Percentiles rank a stretch among this genome's conserved stretches.
These are phyloP conservation scores for Yamadazyma blattariae DNA, from an alignment of 1,139 yeast genomes.

Conservation along the genomic window DNA sequence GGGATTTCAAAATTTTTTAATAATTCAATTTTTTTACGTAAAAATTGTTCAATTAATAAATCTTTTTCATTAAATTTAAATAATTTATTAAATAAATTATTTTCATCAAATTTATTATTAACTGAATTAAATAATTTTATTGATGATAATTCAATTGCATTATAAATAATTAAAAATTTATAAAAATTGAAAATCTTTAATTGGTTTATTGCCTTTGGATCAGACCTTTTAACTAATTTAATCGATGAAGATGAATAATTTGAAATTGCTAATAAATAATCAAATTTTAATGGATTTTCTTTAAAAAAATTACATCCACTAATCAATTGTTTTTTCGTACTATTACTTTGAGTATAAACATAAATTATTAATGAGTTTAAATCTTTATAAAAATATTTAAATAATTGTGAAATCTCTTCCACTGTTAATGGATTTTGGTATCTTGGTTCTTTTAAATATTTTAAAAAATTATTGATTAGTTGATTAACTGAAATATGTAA, in stretches of 20 bases:
- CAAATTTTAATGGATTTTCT: constrained; percentile 31
- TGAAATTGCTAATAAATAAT: constrained; percentile 45
- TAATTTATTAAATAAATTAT: constrained; percentile 36
- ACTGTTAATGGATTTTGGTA: constrained; percentile 41
- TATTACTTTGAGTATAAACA: constrained; percentile 38
- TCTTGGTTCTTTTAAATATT: constrained; percentile 43
- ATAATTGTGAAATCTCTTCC: constrained; percentile 31
- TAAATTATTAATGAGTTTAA: constrained; percentile 33
- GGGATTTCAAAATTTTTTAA: constrained; percentile 26
- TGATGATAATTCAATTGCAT: constrained; percentile 36
- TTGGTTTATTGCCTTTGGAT: constrained; percentile 35
- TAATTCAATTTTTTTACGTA: constrained; percentile 32
- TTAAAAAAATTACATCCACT: constrained; percentile 27
- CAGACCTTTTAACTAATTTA: constrained; percentile 36
- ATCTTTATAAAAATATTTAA: constrained; percentile 36
- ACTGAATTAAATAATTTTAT: constrained; percentile 26
- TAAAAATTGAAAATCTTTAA: constrained; percentile 41
- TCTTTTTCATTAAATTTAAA: constrained; percentile 41
- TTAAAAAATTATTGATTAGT: constrained; percentile 24
- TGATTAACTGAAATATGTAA: constrained; percentile 5
- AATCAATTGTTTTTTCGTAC: constrained; percentile 38
- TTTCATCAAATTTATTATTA: constrained; percentile 24
- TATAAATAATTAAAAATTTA: constrained; percentile 33
- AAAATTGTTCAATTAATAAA: constrained; percentile 33
- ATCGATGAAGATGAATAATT: constrained; percentile 40